Evolutionary conservation across 1,284 basidiomycete species (phyloP), one percentile per base, ranked within the genome.

Genomic region (Rhodotorula glutinis): DNA sequence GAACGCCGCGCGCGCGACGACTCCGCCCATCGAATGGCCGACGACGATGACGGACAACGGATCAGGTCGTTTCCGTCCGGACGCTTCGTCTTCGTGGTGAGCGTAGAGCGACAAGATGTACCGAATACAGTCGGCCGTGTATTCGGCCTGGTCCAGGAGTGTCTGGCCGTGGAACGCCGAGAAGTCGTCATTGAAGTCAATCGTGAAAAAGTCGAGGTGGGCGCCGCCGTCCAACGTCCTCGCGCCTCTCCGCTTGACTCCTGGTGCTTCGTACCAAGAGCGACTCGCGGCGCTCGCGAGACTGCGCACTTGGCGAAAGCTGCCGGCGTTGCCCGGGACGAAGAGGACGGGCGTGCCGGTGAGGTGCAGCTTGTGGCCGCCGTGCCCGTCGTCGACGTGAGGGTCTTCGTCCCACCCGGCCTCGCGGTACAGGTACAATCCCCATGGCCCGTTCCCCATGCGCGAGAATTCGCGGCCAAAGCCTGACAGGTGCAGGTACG

Each of bases 21-120:
- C 82, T 3, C 96, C 96, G n/a, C 96, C 96, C 96, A 99, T 99
- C 19, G 94, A 98, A 77, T 98, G 95, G 0, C 89, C 95, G 74
- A 98, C 81, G 63, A 98, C 78, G 43, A 89, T 85, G 56, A 98
- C 85, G 3, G 76, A 74, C 11, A 69, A 67, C 16, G 72, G 75
- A 46, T 57, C 75, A 57, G 70, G 75, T 49, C 47, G 56, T 13
- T 52, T 30, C 11, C 30, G 57, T 53, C 23, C 69, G 57, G 64
- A 47, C 4, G 30, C 21, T 3, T 53, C 29, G 25, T 46, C 46
- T 41, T 61, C 46, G n/a, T 62, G 53, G 16, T 63, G 57, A 1
- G 85, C 85, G 77, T 98, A 98, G 38, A 86, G 80, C 0, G 86
- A 86, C 41, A 92, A 84, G 60, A 98, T 88, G 72, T 90, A 90